Conservation (phyloP, 768 basidiomycete species). For the Cyclocybe cylindracea region DNA sequence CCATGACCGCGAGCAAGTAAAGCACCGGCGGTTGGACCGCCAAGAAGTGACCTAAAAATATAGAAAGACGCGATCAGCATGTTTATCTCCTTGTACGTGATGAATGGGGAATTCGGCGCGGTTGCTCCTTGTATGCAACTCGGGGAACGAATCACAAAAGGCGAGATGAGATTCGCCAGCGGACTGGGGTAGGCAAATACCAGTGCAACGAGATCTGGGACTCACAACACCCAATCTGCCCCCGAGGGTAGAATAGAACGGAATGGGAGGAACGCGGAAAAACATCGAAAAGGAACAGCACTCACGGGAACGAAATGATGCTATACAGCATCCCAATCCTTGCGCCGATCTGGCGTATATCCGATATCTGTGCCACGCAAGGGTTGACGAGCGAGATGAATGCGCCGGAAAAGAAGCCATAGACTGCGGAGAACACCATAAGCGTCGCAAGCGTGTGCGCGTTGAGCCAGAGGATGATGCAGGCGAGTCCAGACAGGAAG, state of each 20-base stretch:
- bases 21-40: conserved; percentile 64
- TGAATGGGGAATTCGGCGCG: conserved; percentile 1
- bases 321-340: conserved; percentile 67
- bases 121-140: background rate
- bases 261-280: conserved; percentile 1
- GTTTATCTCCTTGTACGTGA: background rate
- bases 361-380: conserved; percentile 67
- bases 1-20: conserved; percentile 49
- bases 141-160: background rate
- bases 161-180: background rate
- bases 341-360: conserved; percentile 56
- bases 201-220: background rate
- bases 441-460: conserved; percentile 39
- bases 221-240: background rate
- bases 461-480: conserved; percentile 59
- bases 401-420: conserved; percentile 68
- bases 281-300: conserved; percentile 19
- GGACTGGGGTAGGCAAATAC: background rate
- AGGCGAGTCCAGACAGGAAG: conserved; percentile 61
- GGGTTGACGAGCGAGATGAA: conserved; percentile 70
- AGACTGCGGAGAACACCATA: conserved; percentile 53
- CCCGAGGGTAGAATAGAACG: background rate
- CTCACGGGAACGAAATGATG: conserved; percentile 70
- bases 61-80: conserved; percentile 2
- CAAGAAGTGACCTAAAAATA: conserved; percentile 53